Evolutionary conservation across 331 rosid genomes (phyloP).

Genomic region (Telfairia occidentalis): DNA sequence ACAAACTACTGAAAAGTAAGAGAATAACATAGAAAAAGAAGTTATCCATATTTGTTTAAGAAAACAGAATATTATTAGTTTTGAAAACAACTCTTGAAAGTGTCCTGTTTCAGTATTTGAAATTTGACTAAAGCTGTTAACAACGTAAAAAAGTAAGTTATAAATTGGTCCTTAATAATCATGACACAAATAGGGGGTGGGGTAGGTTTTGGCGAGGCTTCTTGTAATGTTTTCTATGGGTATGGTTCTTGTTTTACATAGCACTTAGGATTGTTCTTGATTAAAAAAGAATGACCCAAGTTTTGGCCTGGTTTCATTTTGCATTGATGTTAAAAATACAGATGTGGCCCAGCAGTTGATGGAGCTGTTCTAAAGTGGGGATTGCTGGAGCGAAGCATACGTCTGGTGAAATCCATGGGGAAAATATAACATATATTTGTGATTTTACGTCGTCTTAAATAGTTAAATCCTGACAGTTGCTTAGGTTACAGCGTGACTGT

Average conservation of each 20-base stretch:
- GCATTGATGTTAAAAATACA: slow-evolving; percentile 29
- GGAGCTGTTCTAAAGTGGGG: slow-evolving; percentile 68
- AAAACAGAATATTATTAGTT: no score
- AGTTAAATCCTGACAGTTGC: slow-evolving; percentile 7
- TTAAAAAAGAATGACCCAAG: not conserved
- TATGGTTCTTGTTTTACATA: not conserved
- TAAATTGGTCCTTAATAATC: not conserved
- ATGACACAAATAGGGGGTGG: not conserved
- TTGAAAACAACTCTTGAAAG: no score
- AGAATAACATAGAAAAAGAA: not conserved
- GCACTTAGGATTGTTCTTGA: not conserved
- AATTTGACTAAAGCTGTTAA: no score
- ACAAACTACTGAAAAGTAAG: not conserved
- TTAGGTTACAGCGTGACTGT: slow-evolving; percentile 1
- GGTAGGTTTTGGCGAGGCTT: not conserved
- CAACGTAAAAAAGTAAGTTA: no score
- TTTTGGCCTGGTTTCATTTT: not conserved
- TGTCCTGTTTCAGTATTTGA: no score
- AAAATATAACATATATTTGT: not conserved
- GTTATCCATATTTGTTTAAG: not conserved
- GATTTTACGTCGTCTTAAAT: not conserved
- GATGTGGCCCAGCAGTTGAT: slow-evolving; percentile 84
- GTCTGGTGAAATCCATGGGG: not conserved
- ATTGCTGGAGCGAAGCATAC: not conserved
- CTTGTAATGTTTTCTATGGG: not conserved